A percentile compares a stretch with the other conserved stretches of the same genome.
These are phyloP conservation scores for Silene vulgaris DNA, from an alignment of 179 eudicot genomes.

Conservation along the genomic window DNA sequence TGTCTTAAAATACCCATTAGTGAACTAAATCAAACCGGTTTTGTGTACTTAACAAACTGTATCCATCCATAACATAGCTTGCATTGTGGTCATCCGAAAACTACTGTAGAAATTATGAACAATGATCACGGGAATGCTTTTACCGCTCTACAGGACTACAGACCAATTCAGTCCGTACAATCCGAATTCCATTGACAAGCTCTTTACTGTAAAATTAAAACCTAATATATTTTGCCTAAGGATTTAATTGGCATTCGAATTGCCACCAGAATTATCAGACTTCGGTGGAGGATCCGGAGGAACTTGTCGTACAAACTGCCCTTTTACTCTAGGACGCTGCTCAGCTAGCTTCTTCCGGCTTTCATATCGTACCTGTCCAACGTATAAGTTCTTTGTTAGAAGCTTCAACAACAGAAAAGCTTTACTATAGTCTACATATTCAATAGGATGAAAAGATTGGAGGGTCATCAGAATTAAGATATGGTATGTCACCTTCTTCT, in stretches of 20 bases:
- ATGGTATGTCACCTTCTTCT: constrained; percentile 57
- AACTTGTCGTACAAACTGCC: constrained; percentile 80
- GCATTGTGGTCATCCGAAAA: neutral
- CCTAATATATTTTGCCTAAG: constrained; percentile 5
- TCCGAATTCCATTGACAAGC: neutral
- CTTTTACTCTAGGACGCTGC: constrained; percentile 83
- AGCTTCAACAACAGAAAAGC: neutral
- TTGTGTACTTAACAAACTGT: too few relatives aligned
- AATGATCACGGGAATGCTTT: too few relatives aligned
- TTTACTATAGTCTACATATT: neutral
- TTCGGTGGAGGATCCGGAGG: constrained; percentile 40
- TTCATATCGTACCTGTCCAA: constrained; percentile 71
- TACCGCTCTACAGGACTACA: neutral
- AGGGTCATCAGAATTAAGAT: neutral
- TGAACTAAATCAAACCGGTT: too few relatives aligned
- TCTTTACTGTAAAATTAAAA: constrained; percentile 18
- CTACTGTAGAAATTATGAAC: neutral
- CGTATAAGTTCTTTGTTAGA: constrained; percentile 16
- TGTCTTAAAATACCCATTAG: too few relatives aligned
- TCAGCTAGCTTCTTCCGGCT: constrained; percentile 88
- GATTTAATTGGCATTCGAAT: constrained; percentile 26
- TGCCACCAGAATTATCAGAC: constrained; percentile 32
- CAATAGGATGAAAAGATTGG: too few relatives aligned
- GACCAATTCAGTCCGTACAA: constrained; percentile 4
- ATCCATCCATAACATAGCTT: neutral